These are phyloP conservation scores for Fusarium agapanthi DNA, from an alignment of 2,329 filamentous ascomycete species.

Conservation along the genomic window DNA sequence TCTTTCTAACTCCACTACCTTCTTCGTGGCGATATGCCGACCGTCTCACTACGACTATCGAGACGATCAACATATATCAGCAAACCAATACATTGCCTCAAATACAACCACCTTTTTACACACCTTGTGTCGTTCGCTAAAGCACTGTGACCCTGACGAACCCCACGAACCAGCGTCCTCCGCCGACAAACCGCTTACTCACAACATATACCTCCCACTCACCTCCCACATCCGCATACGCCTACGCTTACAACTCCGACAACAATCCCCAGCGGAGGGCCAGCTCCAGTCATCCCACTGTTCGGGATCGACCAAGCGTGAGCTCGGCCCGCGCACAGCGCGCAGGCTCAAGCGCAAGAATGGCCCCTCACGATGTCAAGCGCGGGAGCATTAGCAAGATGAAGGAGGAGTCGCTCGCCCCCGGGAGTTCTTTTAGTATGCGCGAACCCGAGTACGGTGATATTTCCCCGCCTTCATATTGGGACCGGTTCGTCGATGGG, in stretches of 20 bases:
- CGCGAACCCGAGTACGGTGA: constrained; percentile 59
- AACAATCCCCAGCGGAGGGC: constrained; percentile 17
- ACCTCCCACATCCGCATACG: constrained; percentile 8
- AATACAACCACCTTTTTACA: not conserved
- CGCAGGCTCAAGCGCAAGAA: constrained; percentile 43
- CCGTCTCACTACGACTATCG: constrained; percentile 11
- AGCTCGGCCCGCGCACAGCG: constrained; percentile 38
- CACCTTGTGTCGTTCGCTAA: not conserved
- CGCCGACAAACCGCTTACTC: constrained; percentile 26
- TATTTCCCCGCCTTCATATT: constrained; percentile 43
- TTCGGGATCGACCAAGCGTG: constrained; percentile 30
- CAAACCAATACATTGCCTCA: not conserved
- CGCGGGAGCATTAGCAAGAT: constrained; percentile 64
- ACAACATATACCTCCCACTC: constrained; percentile 24
- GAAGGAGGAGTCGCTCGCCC: constrained; percentile 64
- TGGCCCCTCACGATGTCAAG: constrained; percentile 58
- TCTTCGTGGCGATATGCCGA: constrained; percentile 35
- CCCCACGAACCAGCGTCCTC: constrained; percentile 16
- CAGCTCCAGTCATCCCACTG: constrained; percentile 30
- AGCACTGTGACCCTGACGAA: constrained; percentile 31
- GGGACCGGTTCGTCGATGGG: constrained; percentile 63
- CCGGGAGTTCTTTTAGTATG: constrained; percentile 61
- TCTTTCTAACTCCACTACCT: not conserved
- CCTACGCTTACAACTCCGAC: constrained; percentile 7
- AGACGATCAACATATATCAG: constrained; percentile 22